Evolutionary conservation across 2,329 filamentous ascomycete species (phyloP), one percentile per base, ranked within the genome.

Genomic region (Pseudogymnoascus sp.): DNA sequence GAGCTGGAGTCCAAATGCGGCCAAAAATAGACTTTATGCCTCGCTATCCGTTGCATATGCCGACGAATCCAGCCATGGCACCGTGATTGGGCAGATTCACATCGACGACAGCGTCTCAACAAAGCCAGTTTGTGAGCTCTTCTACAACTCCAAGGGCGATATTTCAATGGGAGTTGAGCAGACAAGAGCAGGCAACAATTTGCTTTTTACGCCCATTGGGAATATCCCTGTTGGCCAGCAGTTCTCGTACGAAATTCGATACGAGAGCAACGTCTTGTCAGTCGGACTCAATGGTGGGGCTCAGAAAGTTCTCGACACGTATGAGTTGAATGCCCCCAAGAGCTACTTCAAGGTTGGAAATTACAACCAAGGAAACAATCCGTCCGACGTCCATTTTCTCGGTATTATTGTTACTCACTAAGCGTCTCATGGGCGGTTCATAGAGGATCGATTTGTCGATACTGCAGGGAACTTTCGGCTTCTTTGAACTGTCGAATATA

Each of bases 51-150:
- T 74, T 2, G 39, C 64, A 0, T 63, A 66, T 37, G 70, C 74
- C 0, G 70, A 73, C 62, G 68, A 73, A 62, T 72, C 71, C 18
- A 66, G 68, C 25, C 69, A 72, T 58, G 73, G 73, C 7, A 75
- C 73, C 8, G 73, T 74, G 6, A 68, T 77, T 54, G 75, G 74
- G 4, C 75, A 77, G 63, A 71, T 77, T 61, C 73, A 76, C 50
- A 72, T 75, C 57, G 72, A 75, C 41, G 71, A 72, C 54, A 66
- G 61, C 14, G 63, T 74, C 9, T 75, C 72, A 20, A 69, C 61
- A 61, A 77, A 77, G 65, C 75, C 75, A 1, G 69, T 77, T 11
- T 71, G 69, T 14, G 76, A 77, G 63, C 65, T 78, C 14, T 78
- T 74, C 66, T 73, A 73, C 62, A 73, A 71, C 57, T 61, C 66